Evolutionary conservation across 2,329 filamentous ascomycete species (phyloP).

Genomic region (Elsinoe batatas): DNA sequence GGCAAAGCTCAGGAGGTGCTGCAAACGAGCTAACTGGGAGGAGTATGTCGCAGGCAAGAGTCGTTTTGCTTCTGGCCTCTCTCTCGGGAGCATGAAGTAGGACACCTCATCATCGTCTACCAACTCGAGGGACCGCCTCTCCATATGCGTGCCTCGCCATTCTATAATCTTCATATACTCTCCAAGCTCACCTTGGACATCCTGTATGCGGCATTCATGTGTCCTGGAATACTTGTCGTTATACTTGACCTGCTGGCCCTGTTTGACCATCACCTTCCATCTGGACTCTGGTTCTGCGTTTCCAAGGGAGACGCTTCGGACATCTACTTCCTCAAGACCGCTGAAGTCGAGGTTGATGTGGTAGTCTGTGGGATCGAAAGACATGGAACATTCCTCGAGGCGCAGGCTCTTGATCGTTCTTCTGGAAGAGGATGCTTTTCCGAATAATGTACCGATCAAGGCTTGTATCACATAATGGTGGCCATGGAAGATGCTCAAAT

Average conservation of each 20-base stretch:
- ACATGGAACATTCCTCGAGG: not conserved
- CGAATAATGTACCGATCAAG: not conserved
- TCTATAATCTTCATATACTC: not conserved
- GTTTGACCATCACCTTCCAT: slow-evolving; percentile 5
- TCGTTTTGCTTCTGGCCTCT: not conserved
- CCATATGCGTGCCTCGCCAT: not conserved
- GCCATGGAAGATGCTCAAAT: not conserved
- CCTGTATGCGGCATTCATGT: not conserved
- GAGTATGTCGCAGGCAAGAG: not conserved
- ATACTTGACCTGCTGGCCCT: not conserved
- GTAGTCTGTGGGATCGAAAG: not conserved
- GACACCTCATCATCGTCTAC: slow-evolving; percentile 5
- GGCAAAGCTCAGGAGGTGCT: not conserved
- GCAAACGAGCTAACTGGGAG: not conserved
- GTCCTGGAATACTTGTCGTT: not conserved
- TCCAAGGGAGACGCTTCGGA: not conserved
- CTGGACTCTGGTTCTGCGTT: not conserved
- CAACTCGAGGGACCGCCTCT: slow-evolving; percentile 1
- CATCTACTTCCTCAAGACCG: not conserved
- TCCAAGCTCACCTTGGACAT: not conserved
- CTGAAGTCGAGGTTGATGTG: not conserved
- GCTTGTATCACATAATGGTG: not conserved
- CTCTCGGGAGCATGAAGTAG: not conserved
- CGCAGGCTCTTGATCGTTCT: not conserved
- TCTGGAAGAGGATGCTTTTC: not conserved